A percentile compares a stretch with the other conserved stretches of the same genome.
Conservation (phyloP, 305 asterid genomes). For the Fraxinus nigra region DNA sequence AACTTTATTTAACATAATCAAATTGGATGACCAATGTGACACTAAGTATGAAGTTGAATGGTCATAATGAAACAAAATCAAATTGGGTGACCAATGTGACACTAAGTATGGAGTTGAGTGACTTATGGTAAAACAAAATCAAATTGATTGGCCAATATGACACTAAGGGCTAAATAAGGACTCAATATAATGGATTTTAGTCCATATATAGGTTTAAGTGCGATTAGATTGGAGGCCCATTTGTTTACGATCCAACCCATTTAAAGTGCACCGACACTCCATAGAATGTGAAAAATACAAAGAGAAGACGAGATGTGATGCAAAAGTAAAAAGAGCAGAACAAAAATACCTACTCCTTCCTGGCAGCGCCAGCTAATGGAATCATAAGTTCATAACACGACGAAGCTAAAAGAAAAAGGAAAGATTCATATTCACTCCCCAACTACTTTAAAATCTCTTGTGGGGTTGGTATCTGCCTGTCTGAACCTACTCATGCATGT, state of each 20-base stretch:
- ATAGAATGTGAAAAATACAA: background rate
- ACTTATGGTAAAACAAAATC: no score
- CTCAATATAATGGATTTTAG: no score
- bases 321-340: conserved; percentile 24
- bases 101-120: no score
- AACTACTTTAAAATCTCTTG: conserved; percentile 26
- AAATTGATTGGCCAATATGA: no score
- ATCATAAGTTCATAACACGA: conserved; percentile 19
- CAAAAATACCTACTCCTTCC: conserved; percentile 29
- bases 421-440: conserved; percentile 17
- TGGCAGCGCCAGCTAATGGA: conserved; percentile 40
- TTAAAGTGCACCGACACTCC: conserved; percentile 31
- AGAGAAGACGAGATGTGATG: background rate
- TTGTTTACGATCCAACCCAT: background rate
- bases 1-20: no score
- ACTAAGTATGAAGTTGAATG: no score
- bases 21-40: no score
- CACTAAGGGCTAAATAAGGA: no score
- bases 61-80: no score
- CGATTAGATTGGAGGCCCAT: background rate
- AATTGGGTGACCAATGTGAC: no score
- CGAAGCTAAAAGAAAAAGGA: conserved; percentile 1
- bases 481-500: conserved; percentile 14
- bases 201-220: background rate
- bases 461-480: conserved; percentile 37